Percentiles rank a stretch among this genome's conserved stretches.
These are phyloP conservation scores for Aspergillus intermedius DNA, from an alignment of 2,329 filamentous ascomycete genomes.

Conservation along the genomic window DNA sequence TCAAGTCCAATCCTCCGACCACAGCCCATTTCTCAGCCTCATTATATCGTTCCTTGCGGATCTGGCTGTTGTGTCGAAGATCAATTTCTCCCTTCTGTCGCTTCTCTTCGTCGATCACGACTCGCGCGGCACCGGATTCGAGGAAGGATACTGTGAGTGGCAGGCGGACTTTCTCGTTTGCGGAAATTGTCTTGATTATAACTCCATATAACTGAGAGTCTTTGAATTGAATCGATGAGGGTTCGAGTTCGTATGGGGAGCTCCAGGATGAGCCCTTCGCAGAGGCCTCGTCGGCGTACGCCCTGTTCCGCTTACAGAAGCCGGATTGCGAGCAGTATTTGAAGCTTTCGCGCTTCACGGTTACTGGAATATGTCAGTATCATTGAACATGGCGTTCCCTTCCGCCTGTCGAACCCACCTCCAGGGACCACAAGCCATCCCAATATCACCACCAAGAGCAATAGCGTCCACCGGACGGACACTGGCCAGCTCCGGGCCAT, in stretches of 20 bases:
- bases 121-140: constrained; percentile 77
- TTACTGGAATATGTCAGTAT: constrained; percentile 45
- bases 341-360: constrained; percentile 94
- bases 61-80: constrained; percentile 74
- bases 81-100: constrained; percentile 83
- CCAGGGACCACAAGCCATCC: constrained; percentile 57
- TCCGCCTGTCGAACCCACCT: constrained; percentile 45
- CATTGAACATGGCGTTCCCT: not conserved
- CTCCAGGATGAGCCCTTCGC: constrained; percentile 62
- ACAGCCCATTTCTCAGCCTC: constrained; percentile 82
- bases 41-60: constrained; percentile 88
- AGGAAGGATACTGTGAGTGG: constrained; percentile 84
- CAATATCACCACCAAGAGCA: constrained; percentile 55
- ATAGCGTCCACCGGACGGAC: constrained; percentile 59
- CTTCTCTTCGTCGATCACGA: constrained; percentile 87
- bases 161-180: constrained; percentile 65
- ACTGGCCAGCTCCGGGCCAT: constrained; percentile 49
- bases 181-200: constrained; percentile 71
- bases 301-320: constrained; percentile 93
- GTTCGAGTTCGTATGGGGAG: constrained; percentile 71
- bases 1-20: constrained; percentile 69
- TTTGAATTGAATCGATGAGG: constrained; percentile 66
- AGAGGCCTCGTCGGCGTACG: constrained; percentile 71
- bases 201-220: constrained; percentile 72
- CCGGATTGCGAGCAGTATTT: constrained; percentile 94